These are phyloP conservation scores for Aciculosporium take DNA, from an alignment of 2,329 filamentous ascomycete genomes.

Conservation along the genomic window DNA sequence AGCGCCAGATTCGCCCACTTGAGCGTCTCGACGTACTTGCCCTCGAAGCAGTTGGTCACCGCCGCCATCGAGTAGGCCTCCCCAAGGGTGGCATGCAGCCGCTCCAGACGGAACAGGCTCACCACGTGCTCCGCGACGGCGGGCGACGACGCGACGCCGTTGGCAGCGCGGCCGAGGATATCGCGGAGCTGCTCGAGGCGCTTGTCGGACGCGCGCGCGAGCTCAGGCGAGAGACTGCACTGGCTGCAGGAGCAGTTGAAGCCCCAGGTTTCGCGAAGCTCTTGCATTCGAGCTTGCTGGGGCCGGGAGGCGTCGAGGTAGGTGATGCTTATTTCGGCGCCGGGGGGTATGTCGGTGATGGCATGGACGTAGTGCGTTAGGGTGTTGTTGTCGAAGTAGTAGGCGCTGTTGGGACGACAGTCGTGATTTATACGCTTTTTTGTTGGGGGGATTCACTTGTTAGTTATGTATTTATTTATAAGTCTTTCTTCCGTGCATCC, in stretches of 20 bases:
- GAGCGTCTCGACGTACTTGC: conserved; percentile 24
- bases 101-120: conserved; percentile 26
- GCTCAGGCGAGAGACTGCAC: conserved; percentile 18
- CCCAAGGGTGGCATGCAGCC: conserved; percentile 18
- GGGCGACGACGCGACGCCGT: conserved; percentile 11
- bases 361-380: conserved; percentile 26
- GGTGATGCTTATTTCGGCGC: conserved; percentile 29
- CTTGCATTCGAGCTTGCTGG: conserved; percentile 13
- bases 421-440: conserved; percentile 31
- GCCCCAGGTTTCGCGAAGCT: conserved; percentile 22
- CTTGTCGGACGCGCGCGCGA: conserved; percentile 20
- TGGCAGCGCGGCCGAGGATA: background rate
- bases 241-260: conserved; percentile 26
- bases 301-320: conserved; percentile 24
- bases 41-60: conserved; percentile 24
- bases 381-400: conserved; percentile 24
- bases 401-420: conserved; percentile 30
- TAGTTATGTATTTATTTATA: background rate
- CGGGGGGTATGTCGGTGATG: conserved; percentile 23
- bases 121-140: conserved; percentile 25
- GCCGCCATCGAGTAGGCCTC: conserved; percentile 25
- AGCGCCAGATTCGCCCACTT: conserved; percentile 24
- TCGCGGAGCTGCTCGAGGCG: conserved; percentile 21
- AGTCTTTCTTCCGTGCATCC: background rate
- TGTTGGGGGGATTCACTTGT: background rate